Base-by-base conservation (phyloP, 352 stramenopile species). In the Aphanomyces stellatus region DNA sequence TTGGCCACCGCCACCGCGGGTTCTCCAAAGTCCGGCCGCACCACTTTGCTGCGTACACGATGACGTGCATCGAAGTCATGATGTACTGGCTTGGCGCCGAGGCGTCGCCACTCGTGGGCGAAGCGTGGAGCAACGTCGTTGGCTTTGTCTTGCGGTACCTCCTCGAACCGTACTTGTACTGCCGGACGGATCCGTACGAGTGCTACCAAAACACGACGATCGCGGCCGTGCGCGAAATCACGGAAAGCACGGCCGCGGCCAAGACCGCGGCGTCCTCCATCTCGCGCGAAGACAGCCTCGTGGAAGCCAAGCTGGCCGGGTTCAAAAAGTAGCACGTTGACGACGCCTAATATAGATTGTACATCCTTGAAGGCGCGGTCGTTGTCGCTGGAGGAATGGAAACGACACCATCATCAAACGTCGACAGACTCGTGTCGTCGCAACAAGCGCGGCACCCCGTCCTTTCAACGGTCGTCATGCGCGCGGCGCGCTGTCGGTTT, bases 151-250 rank as follows among this genome's bases (percentile, higher is more conserved):
- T 42, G 30, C 34, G 34, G 30, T 65, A 65, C 57, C 35, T 65
- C 27, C 34, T 65, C 25, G 57, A 65, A 30, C 41, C 57, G 10
- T 65, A 55, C 30, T 25, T 65, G 24, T 65, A 10, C 22, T 5
- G 24, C 11, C 57, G 57, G 11, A 65, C 57, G 3, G 57, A 65
- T 17, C 57, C 57, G 25, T 65, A 65, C 30, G 57, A 65, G 30
- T 35, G 25, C 25, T 65, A 65, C 43, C 57, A 65, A 53, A 65
- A 55, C 57, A 65, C 57, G 10, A 65, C 57, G 4, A 65, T 65
- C 30, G 57, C 57, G 1, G 57, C 57, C 4, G 43, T 65, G 40
- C 57, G 57, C 17, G 57, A 65, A 15, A 65, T 65, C 57, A 53
- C 33, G 13, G 57, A 51, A 22, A 51, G 28, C 28, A 41, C 57